A percentile compares a stretch with the other conserved stretches of the same genome.
These are phyloP conservation scores for Cyanidiococcus yangmingshanensis DNA, from an alignment of 23 red algal species.

Conservation along the genomic window DNA sequence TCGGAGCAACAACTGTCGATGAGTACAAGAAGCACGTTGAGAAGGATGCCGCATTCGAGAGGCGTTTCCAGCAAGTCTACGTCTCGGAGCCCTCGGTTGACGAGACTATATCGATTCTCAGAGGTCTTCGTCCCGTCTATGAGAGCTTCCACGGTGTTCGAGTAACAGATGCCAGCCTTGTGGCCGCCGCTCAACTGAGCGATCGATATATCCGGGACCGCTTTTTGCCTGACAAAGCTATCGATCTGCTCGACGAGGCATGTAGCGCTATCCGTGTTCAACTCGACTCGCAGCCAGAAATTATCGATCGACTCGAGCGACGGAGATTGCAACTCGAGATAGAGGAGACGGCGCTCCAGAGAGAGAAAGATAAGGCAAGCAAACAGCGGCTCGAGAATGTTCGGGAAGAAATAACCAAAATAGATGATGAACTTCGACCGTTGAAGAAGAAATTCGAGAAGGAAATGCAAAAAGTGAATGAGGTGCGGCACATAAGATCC, in stretches of 20 bases:
- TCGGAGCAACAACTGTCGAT: conserved; percentile 39
- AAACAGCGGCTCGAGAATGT: conserved; percentile 7
- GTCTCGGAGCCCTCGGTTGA: conserved; percentile 30
- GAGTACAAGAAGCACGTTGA: conserved; percentile 52
- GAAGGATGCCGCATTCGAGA: conserved; percentile 48
- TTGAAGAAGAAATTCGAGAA: conserved; percentile 27
- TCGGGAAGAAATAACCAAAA: conserved; percentile 34
- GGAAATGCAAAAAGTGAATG: conserved; percentile 28
- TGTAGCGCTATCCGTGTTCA: conserved; percentile 34
- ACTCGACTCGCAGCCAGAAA: conserved; percentile 37
- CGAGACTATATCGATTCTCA: conserved; percentile 37
- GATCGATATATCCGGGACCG: conserved; percentile 34
- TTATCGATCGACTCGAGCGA: conserved; percentile 34
- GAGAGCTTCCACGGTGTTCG: conserved; percentile 44
- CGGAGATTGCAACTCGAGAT: conserved; percentile 32
- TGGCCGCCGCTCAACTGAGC: conserved; percentile 30
- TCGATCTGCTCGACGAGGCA: conserved; percentile 48
- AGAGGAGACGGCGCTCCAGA: conserved; percentile 31
- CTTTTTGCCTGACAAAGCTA: conserved; percentile 49
- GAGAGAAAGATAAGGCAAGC: conserved; percentile 43
- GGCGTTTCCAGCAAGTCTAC: conserved; percentile 38
- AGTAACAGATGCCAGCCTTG: conserved; percentile 22
- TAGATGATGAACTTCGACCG: conserved; percentile 26
- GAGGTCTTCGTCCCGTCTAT: conserved; percentile 28
- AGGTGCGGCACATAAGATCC: conserved; percentile 24